These are phyloP conservation scores for Pelargonium australe DNA, from an alignment of 441 rosid genomes.

Conservation along the genomic window DNA sequence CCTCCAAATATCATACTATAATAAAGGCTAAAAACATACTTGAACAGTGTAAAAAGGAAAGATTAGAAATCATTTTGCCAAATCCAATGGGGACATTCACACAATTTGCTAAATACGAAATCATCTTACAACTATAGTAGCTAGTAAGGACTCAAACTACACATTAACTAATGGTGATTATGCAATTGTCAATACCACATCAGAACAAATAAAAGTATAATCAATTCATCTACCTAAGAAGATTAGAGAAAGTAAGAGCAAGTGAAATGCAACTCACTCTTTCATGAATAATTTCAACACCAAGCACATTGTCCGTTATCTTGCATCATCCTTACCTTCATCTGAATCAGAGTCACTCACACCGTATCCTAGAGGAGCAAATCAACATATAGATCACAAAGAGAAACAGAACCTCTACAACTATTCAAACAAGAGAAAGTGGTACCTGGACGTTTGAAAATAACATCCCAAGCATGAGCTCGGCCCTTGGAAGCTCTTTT, in stretches of 20 bases:
- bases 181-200: not conserved
- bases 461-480: conserved; percentile 59
- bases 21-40: not conserved
- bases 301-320: conserved; percentile 5
- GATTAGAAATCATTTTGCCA: too few relatives aligned
- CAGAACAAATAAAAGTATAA: not conserved
- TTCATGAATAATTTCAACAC: not conserved
- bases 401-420: not conserved
- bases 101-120: too few relatives aligned
- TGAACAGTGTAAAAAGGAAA: too few relatives aligned
- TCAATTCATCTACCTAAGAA: not conserved
- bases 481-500: conserved; percentile 54
- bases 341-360: not conserved
- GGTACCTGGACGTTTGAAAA: conserved; percentile 62
- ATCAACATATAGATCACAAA: not conserved
- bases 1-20: not conserved
- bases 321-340: not conserved
- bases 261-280: conserved; percentile 13
- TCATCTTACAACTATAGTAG: not conserved
- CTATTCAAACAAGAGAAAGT: not conserved
- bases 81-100: too few relatives aligned
- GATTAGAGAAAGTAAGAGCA: not conserved
- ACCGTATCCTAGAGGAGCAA: conserved; percentile 36
- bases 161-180: not conserved
- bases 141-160: not conserved